phyloP scores from a whole-genome alignment of 2,329 filamentous ascomycete genomes.

The Zymoseptoria ardabiliae region DNA sequence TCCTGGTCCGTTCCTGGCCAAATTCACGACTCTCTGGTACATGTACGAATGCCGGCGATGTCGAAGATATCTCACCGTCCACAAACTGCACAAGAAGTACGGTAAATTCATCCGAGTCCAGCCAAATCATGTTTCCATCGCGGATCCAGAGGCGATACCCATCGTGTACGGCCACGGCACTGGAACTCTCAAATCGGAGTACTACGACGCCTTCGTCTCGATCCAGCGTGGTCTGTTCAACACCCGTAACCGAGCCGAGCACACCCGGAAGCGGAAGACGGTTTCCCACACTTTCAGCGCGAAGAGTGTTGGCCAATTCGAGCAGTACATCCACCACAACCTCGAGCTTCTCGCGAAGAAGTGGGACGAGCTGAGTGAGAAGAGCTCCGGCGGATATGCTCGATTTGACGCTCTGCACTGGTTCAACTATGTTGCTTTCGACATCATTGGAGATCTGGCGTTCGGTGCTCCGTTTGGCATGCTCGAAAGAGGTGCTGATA shows the following conservation, averaged over 20 bases:
- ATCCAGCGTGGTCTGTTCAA: slow-evolving; percentile 85
- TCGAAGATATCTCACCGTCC: slow-evolving; percentile 48
- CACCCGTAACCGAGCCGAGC: slow-evolving; percentile 71
- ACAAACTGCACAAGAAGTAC: slow-evolving; percentile 64
- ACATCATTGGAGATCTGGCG: slow-evolving; percentile 57
- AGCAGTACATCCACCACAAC: slow-evolving; percentile 80
- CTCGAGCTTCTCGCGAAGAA: slow-evolving; percentile 65
- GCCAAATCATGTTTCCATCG: slow-evolving; percentile 76
- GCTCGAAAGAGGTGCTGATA: slow-evolving; percentile 59
- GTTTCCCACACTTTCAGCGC: slow-evolving; percentile 79
- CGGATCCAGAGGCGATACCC: slow-evolving; percentile 69
- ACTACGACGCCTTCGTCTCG: slow-evolving; percentile 87
- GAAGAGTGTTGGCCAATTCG: slow-evolving; percentile 66
- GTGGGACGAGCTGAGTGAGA: slow-evolving; percentile 59
- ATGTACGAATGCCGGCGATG: slow-evolving; percentile 57
- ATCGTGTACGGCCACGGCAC: slow-evolving; percentile 62
- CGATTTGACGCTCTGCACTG: slow-evolving; percentile 57
- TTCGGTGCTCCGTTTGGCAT: slow-evolving; percentile 71
- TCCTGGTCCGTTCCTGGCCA: slow-evolving; percentile 56
- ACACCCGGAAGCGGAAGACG: slow-evolving; percentile 82
- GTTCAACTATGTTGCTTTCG: slow-evolving; percentile 76
- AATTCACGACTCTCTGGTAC: slow-evolving; percentile 76
- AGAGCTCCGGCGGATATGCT: slow-evolving; percentile 47
- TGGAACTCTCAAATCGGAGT: slow-evolving; percentile 54
- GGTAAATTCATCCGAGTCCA: slow-evolving; percentile 78